Base-by-base conservation (phyloP, 495 filamentous ascomycete genomes). In the Astrocystis sublimbata region DNA sequence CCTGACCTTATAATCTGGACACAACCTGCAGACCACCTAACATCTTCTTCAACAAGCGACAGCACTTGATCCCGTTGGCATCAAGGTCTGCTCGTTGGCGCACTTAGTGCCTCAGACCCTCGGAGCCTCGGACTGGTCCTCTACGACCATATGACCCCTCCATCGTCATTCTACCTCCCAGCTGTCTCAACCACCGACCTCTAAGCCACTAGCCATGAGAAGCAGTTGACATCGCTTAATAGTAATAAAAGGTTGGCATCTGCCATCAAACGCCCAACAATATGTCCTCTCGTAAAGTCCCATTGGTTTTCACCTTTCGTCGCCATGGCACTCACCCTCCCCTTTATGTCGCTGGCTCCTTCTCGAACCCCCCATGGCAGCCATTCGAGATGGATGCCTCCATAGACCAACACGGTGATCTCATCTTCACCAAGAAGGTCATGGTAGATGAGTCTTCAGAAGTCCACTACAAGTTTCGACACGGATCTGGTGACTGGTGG, bases 381-480 rank as follows among this genome's bases (percentile, higher is more conserved):
- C 78, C 81, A 4, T 65, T 82, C 19, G 85, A 89, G 75, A 86
- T 90, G 82, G 68, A 78, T 21, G 76, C 74, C 51, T 76, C 73
- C 7, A 63, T 70, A 15, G 67, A 81, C 24, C 75, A 77, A 10
- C 67, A 78, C 35, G 77, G 76, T 2, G 76, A 76, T 36, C 69
- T 79, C 61, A 36, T 70, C 17, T 84, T 80, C 60, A 73, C 63
- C 17, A 79, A 83, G 38, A 76, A 81, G 23, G 67, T 87, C 30
- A 67, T 75, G 28, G 78, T 71, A 10, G 68, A 77, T 26, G 71
- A 76, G 50, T 81, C 75, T 21, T 74, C 76, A 19, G 72, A 83
- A 60, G 84, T 87, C 61, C 83, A 88, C 64, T 91, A 90, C 76
- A 89, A 90, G 69, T 89, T 91, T 67, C 80, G 87, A 23, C 71